Evolutionary conservation across 208 protist genomes (phyloP), one percentile per base, ranked within the genome.

Genomic region (Acanthamoeba healyi): DNA sequence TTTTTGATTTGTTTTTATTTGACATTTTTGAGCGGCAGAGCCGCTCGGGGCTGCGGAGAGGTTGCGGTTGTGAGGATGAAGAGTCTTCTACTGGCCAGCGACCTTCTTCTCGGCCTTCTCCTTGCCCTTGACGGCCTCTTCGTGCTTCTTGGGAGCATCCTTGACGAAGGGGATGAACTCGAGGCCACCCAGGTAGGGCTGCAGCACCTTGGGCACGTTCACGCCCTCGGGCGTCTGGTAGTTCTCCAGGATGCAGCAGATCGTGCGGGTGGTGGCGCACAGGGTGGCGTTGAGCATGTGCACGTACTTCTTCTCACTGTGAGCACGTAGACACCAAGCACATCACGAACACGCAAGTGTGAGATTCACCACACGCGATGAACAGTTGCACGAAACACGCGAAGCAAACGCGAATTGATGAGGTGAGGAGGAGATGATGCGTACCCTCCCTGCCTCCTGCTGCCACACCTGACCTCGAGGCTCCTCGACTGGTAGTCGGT

Each of bases 201-300:
- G 94, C 24, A 99, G 95, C 36, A 94, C 94, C 54, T 97, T 93
- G 65, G 98, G 98, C 34, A 98, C 96, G 9, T 77, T 67, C 81
- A 99, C 96, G 94, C 98, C 98, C 24, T 81, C 61, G 24, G 40
- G 46, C 89, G 89, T 72, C 65, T 93, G 61, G 96, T 99, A 99
- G 97, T 99, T 99, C 97, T 99, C 99, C 89, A 99, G 97, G 94
- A 99, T 99, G 96, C 98, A 99, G 97, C 99, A 99, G 94, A 99
- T 98, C 46, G 99, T 99, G 93, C 99, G 98, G 40, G 99, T 99
- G 65, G 99, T 99, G 81, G 99, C 99, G 94, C 97, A 98, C 42
- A 99, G 96, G 15, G 99, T 99, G 56, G 98, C 98, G 97, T 99
- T 99, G 72, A 99, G 98, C 99, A 99, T 99, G 98, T 99, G 99